Base-by-base conservation (phyloP, 306 rosid genomes). In the Vigna trinervia region DNA sequence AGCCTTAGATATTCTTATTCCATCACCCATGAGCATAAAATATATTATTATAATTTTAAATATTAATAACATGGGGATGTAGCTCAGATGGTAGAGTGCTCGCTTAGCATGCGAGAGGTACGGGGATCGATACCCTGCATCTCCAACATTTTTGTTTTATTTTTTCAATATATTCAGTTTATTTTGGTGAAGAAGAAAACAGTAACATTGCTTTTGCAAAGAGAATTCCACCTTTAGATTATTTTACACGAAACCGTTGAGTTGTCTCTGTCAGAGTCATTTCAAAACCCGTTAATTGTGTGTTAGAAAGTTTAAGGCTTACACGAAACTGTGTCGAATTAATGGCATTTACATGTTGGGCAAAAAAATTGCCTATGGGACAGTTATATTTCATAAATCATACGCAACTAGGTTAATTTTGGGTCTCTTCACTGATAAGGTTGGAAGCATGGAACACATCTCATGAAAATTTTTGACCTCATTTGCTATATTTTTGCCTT, bases 31-130 rank as follows among this genome's bases (percentile, higher is more conserved):
- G 36, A 3, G 5, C 36, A 32, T 32, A 4, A 0, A 32, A 3
- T 0, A 32, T 0, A 3, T 0, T 30, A 2, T 2, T 30, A 30
- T 1, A 5, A 34, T 34, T 34, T 34, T 0, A 34, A 34, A 5
- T 0, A 0, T 0, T 4, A 34, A 34, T 0, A 34, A 34, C 1
- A 5, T 36, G 88, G 94, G 97, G 96, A 90, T 90, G 94, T 91
- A 94, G 97, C 94, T 91, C 94, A 91, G 94, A 89, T 94, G 96
- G 98, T 94, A 91, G 96, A 91, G 98, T 89, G 93, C 94, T 91
- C 87, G 96, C 94, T 91, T 94, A 87, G 94, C 96, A 91, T 91
- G 97, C 91, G 90, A 91, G 91, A 94, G 94, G 94, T 78, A 85
- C 87, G 86, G 92, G 96, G 94, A 91, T 91, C 91, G 91, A 90